phyloP scores from a whole-genome alignment of 768 basidiomycete species.

The Chalciporus chontae region DNA sequence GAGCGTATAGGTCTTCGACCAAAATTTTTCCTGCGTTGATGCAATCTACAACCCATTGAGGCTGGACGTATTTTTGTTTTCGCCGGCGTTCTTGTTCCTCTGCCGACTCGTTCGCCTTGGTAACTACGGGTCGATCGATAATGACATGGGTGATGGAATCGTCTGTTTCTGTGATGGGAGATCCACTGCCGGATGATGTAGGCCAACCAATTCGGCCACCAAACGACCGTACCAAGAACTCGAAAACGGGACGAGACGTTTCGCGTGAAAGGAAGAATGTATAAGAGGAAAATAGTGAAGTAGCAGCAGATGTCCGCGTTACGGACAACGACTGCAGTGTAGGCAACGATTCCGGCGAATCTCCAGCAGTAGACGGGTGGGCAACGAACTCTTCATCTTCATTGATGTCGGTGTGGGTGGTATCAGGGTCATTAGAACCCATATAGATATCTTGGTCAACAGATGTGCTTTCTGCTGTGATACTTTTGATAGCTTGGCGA shows the following conservation, averaged over 20 bases:
- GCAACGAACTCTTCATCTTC: conserved; percentile 75
- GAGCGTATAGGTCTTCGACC: conserved; percentile 80
- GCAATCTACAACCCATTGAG: conserved; percentile 97
- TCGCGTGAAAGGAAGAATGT: conserved; percentile 94
- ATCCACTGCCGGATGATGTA: conserved; percentile 73
- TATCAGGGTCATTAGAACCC: conserved; percentile 29
- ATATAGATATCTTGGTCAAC: conserved; percentile 38
- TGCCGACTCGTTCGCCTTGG: conserved; percentile 44
- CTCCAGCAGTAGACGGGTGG: conserved; percentile 51
- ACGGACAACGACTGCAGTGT: conserved; percentile 66
- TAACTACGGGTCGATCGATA: conserved; percentile 78
- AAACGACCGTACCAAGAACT: conserved; percentile 89
- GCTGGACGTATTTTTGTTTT: conserved; percentile 86
- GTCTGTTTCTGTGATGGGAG: conserved; percentile 74
- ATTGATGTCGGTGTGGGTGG: conserved; percentile 33
- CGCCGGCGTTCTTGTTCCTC: conserved; percentile 60
- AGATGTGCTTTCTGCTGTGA: conserved; percentile 24
- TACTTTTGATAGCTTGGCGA: conserved; percentile 46
- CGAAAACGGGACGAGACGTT: conserved; percentile 86
- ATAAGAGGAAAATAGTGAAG: conserved; percentile 78
- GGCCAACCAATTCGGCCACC: conserved; percentile 94
- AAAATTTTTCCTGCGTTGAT: conserved; percentile 85
- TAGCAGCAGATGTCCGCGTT: conserved; percentile 51
- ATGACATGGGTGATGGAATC: conserved; percentile 91
- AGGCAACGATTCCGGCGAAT: conserved; percentile 48